These are phyloP conservation scores for Acacia melanoxylon DNA, from an alignment of 306 rosid species.

Conservation along the genomic window DNA sequence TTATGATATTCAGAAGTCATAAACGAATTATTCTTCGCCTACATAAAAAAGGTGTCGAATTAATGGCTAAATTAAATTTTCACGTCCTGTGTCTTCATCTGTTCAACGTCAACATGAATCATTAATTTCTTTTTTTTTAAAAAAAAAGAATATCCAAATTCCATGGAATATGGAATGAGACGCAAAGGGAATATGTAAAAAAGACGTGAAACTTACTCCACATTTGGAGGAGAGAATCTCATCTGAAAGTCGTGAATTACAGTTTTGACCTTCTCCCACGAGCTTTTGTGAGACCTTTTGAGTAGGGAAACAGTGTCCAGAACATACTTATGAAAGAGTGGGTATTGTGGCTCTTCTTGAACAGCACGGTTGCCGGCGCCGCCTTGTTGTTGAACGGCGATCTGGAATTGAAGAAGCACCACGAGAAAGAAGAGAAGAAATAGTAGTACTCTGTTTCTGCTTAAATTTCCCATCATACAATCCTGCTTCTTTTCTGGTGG, in stretches of 20 bases:
- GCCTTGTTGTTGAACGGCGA: conserved; percentile 34
- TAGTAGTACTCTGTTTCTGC: conserved; percentile 35
- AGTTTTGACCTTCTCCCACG: conserved; percentile 53
- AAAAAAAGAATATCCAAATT: neutral
- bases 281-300: conserved; percentile 53
- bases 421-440: conserved; percentile 42
- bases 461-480: conserved; percentile 44
- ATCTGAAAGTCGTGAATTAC: conserved; percentile 47
- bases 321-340: conserved; percentile 34
- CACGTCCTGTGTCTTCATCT: neutral
- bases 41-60: neutral
- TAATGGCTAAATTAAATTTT: neutral
- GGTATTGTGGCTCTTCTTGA: conserved; percentile 35
- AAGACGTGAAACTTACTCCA: conserved; percentile 46
- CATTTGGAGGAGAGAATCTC: conserved; percentile 55
- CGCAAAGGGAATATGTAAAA: neutral
- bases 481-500: neutral
- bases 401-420: conserved; percentile 39
- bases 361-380: conserved; percentile 36
- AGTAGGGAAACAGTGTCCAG: conserved; percentile 42
- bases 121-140: too few relatives aligned
- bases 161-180: neutral
- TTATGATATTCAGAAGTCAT: neutral
- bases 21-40: neutral
- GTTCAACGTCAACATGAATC: neutral